These are phyloP conservation scores for Nidularia pulvinata DNA, from an alignment of 768 basidiomycete species.

Conservation along the genomic window DNA sequence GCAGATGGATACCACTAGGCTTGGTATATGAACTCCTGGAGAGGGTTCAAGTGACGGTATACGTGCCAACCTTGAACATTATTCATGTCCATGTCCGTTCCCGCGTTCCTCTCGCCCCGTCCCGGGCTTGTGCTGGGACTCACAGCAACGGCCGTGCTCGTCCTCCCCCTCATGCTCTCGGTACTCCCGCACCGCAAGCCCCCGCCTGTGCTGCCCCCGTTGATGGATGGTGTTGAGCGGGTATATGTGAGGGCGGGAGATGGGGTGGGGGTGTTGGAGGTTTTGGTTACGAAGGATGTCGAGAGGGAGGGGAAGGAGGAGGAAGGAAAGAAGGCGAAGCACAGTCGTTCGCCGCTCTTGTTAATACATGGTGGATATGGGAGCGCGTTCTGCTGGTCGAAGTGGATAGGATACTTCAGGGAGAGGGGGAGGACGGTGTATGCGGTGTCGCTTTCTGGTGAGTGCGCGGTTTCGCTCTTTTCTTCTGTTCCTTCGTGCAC, in stretches of 20 bases:
- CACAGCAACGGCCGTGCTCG: no score
- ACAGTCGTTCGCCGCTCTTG: conserved; percentile 1
- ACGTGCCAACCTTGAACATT: no score
- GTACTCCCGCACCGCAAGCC: not conserved
- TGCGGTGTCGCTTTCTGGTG: conserved; percentile 9
- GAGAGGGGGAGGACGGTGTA: conserved; percentile 7
- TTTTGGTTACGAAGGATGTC: conserved; percentile 6
- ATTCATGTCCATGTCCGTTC: no score
- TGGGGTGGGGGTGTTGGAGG: conserved; percentile 4
- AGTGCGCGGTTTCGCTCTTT: not conserved
- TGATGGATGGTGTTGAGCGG: conserved; percentile 2
- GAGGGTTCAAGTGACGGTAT: no score
- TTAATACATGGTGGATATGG: conserved; percentile 12
- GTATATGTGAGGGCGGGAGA: conserved; percentile 6
- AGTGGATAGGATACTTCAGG: conserved; percentile 8
- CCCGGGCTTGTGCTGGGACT: no score
- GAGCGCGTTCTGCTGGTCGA: conserved; percentile 8
- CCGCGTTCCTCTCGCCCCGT: no score
- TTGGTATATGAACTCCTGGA: no score
- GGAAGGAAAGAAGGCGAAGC: not conserved
- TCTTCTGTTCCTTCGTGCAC: not conserved
- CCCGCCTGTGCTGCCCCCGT: not conserved
- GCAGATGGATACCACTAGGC: no score
- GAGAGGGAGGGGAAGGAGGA: not conserved
- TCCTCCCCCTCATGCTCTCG: not conserved